These are phyloP conservation scores for Yamadazyma trypodendri DNA, from an alignment of 1,139 yeast species.

Conservation along the genomic window DNA sequence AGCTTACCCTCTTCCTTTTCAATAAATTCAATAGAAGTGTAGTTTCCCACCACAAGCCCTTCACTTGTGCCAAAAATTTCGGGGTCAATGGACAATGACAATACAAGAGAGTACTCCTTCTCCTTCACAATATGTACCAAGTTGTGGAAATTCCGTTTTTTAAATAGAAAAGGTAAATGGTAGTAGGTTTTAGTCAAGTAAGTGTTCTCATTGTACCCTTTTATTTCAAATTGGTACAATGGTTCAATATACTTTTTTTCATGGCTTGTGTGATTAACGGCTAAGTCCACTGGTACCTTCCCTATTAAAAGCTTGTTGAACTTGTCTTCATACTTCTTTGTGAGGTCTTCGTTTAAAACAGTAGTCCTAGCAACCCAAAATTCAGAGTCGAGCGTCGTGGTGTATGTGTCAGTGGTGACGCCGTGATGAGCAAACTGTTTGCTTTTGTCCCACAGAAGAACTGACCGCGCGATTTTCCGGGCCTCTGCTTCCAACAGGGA, in stretches of 20 bases:
- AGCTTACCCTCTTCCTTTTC: constrained; percentile 38
- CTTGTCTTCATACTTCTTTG: constrained; percentile 7
- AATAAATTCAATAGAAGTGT: constrained; percentile 61
- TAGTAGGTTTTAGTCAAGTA: constrained; percentile 38
- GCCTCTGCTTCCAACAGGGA: constrained; percentile 3
- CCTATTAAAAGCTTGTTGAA: constrained; percentile 18
- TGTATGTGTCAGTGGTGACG: constrained; percentile 7
- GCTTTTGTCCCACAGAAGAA: constrained; percentile 15
- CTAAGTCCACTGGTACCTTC: constrained; percentile 11
- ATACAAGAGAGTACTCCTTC: constrained; percentile 9
- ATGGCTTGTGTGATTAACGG: constrained; percentile 31
- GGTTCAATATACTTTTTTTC: constrained; percentile 37
- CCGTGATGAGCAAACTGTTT: constrained; percentile 10
- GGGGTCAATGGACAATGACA: constrained; percentile 16
- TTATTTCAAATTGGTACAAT: constrained; percentile 23
- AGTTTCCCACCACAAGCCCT: constrained; percentile 39
- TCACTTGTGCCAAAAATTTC: constrained; percentile 10
- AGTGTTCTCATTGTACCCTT: constrained; percentile 14
- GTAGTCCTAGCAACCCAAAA: constrained; percentile 16
- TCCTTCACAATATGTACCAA: constrained; percentile 42
- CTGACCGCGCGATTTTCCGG: background rate
- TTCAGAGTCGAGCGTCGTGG: constrained; percentile 8
- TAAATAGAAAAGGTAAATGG: constrained; percentile 49
- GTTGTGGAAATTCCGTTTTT: constrained; percentile 55
- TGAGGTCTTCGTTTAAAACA: constrained; percentile 7